Conservation (phyloP, 1,284 basidiomycete species). For the Malassezia caprae region DNA sequence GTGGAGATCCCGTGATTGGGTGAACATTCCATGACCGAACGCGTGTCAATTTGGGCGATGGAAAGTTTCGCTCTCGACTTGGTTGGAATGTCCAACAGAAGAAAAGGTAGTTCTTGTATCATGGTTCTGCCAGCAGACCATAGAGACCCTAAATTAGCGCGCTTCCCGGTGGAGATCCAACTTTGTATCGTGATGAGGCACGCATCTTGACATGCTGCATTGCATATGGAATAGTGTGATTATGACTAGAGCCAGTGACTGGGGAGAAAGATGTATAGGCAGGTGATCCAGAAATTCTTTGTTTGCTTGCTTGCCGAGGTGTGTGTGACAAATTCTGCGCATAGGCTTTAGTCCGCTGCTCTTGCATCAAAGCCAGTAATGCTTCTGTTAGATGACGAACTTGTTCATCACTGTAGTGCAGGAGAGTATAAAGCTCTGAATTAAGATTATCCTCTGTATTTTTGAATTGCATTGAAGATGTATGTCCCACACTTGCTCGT, state of each 20-base stretch:
- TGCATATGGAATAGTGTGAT: neutral
- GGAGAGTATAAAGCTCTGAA: slow-evolving; percentile 20
- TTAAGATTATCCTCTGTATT: slow-evolving; percentile 20
- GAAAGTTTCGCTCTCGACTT: neutral
- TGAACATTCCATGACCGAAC: neutral
- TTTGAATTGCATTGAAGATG: neutral
- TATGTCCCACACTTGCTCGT: neutral
- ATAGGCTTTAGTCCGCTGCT: slow-evolving; percentile 1
- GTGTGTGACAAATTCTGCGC: neutral
- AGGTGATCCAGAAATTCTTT: neutral
- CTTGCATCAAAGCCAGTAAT: slow-evolving; percentile 24
- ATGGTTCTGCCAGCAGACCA: neutral
- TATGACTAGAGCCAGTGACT: neutral
- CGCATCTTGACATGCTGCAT: neutral
- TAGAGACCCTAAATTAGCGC: neutral
- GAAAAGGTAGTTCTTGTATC: neutral
- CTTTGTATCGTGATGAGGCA: neutral
- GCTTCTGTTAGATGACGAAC: slow-evolving; percentile 32
- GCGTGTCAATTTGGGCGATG: neutral
- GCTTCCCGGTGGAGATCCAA: neutral
- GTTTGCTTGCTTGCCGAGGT: neutral
- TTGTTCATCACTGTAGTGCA: slow-evolving; percentile 37
- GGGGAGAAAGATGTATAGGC: neutral
- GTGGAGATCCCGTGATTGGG: neutral
- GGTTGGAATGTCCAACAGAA: neutral